Evolutionary conservation across 495 filamentous ascomycete genomes (phyloP).

Genomic region (Aspergillus biplanus): DNA sequence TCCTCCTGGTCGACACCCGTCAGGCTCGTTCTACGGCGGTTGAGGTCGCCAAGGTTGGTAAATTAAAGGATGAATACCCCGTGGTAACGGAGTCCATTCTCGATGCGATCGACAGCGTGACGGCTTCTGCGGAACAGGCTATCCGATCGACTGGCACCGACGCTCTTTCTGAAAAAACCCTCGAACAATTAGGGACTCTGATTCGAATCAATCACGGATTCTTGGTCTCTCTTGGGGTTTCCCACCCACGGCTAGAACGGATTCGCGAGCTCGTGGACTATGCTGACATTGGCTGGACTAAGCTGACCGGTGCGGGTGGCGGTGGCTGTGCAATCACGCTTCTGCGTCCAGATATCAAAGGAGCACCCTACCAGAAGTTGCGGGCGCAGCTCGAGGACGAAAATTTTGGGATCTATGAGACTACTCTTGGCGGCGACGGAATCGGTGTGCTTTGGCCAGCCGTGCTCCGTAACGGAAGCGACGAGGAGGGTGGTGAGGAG

Average conservation of each 20-base stretch:
- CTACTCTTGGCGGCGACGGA: constrained; percentile 87
- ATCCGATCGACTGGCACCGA: constrained; percentile 68
- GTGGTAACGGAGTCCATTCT: constrained; percentile 76
- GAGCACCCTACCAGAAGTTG: constrained; percentile 59
- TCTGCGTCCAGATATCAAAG: constrained; percentile 64
- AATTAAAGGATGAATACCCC: constrained; percentile 68
- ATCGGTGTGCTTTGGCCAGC: constrained; percentile 93
- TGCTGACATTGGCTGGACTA: constrained; percentile 92
- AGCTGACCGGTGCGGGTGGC: constrained; percentile 92
- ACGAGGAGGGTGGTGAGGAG: constrained; percentile 80
- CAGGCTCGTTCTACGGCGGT: constrained; percentile 78
- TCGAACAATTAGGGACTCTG: constrained; percentile 77
- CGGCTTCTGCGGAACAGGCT: constrained; percentile 69
- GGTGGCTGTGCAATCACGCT: constrained; percentile 95
- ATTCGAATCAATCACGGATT: constrained; percentile 93
- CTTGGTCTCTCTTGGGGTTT: constrained; percentile 85
- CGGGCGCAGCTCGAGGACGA: constrained; percentile 71
- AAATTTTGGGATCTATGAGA: constrained; percentile 81
- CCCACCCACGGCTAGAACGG: constrained; percentile 89
- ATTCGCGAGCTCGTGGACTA: constrained; percentile 90
- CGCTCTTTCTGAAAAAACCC: constrained; percentile 55
- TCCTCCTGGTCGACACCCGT: constrained; percentile 86
- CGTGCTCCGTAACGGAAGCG: constrained; percentile 72
- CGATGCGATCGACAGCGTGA: constrained; percentile 81
- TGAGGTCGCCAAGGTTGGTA: constrained; percentile 85